Evolutionary conservation across 805 yeast genomes (phyloP), one percentile per base, ranked within the genome.

Genomic region (Schwanniomyces polymorphus): DNA sequence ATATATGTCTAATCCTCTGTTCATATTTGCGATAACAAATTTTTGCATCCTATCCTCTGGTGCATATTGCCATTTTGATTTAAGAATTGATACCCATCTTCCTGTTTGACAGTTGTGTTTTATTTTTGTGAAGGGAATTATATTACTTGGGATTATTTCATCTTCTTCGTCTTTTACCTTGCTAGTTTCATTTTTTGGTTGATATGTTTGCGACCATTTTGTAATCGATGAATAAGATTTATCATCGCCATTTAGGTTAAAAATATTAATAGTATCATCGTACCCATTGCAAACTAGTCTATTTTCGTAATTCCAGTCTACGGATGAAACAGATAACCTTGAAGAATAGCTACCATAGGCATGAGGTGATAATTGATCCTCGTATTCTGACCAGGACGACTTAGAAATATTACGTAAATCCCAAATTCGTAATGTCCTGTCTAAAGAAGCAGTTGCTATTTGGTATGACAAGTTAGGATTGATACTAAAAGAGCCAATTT

Each of bases 71-170:
- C 97, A 92, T 59, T 83, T 79, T 0, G 97, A 84, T 57, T 92
- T 90, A 47, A 92, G 70, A 41, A 92, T 92, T 1, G 96, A 85
- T 0, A 94, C 97, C 99, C 99, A 92, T 53, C 97, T 75, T 0
- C 99, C 99, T 0, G 97, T 87, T 65, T 92, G 97, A 68, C 99
- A 94, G 59, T 94, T 94, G 62, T 94, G 99, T 46, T 80, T 80
- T 42, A 92, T 74, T 8, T 81, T 80, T 25, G 80, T 76, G 26
- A 75, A 60, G 0, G 97, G 96, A n/a, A 58, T 62, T 28, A 90
- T 55, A 44, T 76, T 78, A 7, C 58, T 60, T 1, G 76, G 70
- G 4, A 57, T 56, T 38, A 16, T 39, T n/a, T 42, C 46, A 1
- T 46, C 56, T 1, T 50, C 59, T 1, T 50, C 62, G 18, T 57